A percentile compares a stretch with the other conserved stretches of the same genome.
Evolutionary conservation across 352 stramenopile genomes (phyloP).

Genomic region (Phytophthora sp.): DNA sequence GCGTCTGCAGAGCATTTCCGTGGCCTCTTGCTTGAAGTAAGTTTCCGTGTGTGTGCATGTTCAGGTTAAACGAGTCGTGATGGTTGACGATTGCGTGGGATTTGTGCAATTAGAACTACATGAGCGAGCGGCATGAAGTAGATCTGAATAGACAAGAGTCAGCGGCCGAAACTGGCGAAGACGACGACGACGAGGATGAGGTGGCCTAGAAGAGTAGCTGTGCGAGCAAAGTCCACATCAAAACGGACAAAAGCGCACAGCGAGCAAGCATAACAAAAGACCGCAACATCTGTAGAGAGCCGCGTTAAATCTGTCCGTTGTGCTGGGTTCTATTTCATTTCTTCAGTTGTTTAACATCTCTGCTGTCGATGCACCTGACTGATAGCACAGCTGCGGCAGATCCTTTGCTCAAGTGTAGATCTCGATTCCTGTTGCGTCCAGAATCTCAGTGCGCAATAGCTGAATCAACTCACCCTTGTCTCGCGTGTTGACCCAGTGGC

Average conservation of each 20-base stretch:
- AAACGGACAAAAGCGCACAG: conserved; percentile 16
- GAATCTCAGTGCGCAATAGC: conserved; percentile 78
- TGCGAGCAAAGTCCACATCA: conserved; percentile 4
- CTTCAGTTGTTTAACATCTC: conserved; percentile 16
- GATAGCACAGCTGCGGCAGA: not conserved
- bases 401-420: conserved; percentile 59
- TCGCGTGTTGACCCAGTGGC: conserved; percentile 85
- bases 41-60: conserved; percentile 3
- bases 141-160: conserved; percentile 54
- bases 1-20: conserved; percentile 65
- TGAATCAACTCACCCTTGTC: conserved; percentile 79
- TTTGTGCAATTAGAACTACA: conserved; percentile 57
- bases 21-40: conserved; percentile 72
- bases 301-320: conserved; percentile 13
- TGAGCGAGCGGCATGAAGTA: conserved; percentile 78
- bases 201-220: conserved; percentile 22
- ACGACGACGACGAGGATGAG: conserved; percentile 45
- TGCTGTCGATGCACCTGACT: not conserved
- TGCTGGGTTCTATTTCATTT: conserved; percentile 22
- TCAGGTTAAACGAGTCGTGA: conserved; percentile 1
- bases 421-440: conserved; percentile 79
- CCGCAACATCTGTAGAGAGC: conserved; percentile 1
- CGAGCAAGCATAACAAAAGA: conserved; percentile 20
- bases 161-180: conserved; percentile 32
- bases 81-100: conserved; percentile 9